Evolutionary conservation across 306 rosid species (phyloP), one percentile per base, ranked within the genome.

Genomic region (Ormosia emarginata): DNA sequence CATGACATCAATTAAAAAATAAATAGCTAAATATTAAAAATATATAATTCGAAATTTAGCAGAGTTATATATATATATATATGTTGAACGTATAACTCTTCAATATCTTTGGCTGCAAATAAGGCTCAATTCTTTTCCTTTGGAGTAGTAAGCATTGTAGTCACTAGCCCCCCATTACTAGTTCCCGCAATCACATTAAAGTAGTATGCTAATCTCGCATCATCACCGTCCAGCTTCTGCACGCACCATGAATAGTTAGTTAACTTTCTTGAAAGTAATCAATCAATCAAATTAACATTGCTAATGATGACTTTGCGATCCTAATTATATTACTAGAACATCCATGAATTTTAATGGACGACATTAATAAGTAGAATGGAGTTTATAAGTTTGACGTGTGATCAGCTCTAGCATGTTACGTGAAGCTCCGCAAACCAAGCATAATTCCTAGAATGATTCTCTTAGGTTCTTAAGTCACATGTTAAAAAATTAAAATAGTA

Each of bases 101-200:
- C 90, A 15, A 92, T 92, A 46, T 92, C 97, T 37, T 87, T 88
- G 41, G 94, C 92, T 0, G 91, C 87, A 58, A 73, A 90, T 9
- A 92, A 0, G 29, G 97, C 94, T 57, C 92, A 85, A n/a, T 87
- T 88, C 2, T 92, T 88, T 32, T 88, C 86, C 40, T 92, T 68
- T 14, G 92, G 97, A 6, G 94, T 61, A 12, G 94, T 73, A 3
- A 92, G 79, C 92, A 92, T 90, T 43, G 92, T 82, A 4, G 97
- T 87, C 36, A 92, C 87, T 59, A 92, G 81, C 24, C 94, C 97
- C 0, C 97, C 94, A 0, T 94, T 92, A 52, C 97, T 92, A 41
- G 94, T 92, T 50, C 94, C 97, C 1, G 94, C 61, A 56, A 92
- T 82, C 59, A 92, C 97, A 17, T 92, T 90, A 80, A 92, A 88